Evolutionary conservation across 371 early-diverging fungal species (phyloP).

Genomic region (Mycotypha africana): DNA sequence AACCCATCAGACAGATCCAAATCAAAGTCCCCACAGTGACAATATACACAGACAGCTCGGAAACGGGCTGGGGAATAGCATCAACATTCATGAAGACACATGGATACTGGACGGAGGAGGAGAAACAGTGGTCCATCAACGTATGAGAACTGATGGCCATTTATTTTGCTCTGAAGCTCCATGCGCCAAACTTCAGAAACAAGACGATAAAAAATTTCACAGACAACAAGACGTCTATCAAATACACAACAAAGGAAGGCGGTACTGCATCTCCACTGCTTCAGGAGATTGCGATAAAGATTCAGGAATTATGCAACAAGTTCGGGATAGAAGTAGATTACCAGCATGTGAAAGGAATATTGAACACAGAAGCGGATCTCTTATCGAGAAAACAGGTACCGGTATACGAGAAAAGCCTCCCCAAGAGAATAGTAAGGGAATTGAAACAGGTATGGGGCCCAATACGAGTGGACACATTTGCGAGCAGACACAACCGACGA

Average conservation of each 20-base stretch:
- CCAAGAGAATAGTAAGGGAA: neutral
- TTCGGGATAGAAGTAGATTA: neutral
- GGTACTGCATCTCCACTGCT: slow-evolving; percentile 5
- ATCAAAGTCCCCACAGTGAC: no score
- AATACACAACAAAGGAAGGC: slow-evolving; percentile 14
- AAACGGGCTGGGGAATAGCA: slow-evolving; percentile 13
- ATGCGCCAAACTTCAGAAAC: neutral
- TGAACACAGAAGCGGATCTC: slow-evolving; percentile 10
- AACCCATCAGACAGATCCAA: no score
- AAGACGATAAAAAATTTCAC: slow-evolving; percentile 7
- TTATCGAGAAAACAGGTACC: slow-evolving; percentile 3
- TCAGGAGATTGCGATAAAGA: neutral
- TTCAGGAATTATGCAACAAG: slow-evolving; percentile 4
- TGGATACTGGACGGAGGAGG: slow-evolving; percentile 4
- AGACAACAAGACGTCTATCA: slow-evolving; percentile 13
- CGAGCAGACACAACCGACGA: slow-evolving; percentile 6
- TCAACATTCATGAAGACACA: neutral
- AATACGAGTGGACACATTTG: slow-evolving; percentile 17
- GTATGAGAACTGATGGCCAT: slow-evolving; percentile 16
- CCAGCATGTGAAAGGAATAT: slow-evolving; percentile 1
- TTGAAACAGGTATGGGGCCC: slow-evolving; percentile 6
- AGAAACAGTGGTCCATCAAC: slow-evolving; percentile 15
- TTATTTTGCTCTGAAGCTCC: neutral
- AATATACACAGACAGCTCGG: slow-evolving; percentile 14
- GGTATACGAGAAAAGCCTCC: slow-evolving; percentile 9